A percentile compares a stretch with the other conserved stretches of the same genome.
Evolutionary conservation across 1,284 basidiomycete species (phyloP).

Genomic region (Moesziomyces aphidis): DNA sequence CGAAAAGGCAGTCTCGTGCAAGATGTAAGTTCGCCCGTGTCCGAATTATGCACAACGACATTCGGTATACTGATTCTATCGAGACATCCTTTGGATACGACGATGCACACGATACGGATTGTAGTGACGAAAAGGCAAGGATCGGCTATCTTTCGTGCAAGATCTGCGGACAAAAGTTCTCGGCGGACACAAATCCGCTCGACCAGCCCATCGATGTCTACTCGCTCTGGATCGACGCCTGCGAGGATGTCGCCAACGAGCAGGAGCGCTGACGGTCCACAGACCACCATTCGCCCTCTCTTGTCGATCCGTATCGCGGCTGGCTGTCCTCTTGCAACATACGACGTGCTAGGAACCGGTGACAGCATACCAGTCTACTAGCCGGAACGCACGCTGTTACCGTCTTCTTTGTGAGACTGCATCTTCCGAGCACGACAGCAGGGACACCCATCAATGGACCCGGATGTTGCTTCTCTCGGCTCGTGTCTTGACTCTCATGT

Average conservation of each 20-base stretch:
- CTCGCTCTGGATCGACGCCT: conserved; percentile 89
- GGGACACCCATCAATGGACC: not conserved
- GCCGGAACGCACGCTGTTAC: not conserved
- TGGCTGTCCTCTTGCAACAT: no score
- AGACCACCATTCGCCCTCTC: not conserved
- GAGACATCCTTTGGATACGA: not conserved
- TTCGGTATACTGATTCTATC: not conserved
- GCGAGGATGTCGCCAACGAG: conserved; percentile 78
- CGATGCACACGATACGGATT: not conserved
- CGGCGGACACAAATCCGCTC: conserved; percentile 73
- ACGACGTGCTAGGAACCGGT: no score
- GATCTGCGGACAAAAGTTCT: conserved; percentile 66
- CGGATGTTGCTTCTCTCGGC: not conserved
- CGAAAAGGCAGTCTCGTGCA: conserved; percentile 86
- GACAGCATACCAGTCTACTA: no score
- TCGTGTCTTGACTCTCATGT: not conserved
- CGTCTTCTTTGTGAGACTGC: not conserved
- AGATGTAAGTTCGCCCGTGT: conserved; percentile 74
- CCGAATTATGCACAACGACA: no score
- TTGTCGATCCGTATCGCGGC: not conserved
- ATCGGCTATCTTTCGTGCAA: conserved; percentile 62
- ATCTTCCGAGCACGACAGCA: not conserved
- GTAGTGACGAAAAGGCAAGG: conserved; percentile 66
- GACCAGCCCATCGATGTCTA: conserved; percentile 90
- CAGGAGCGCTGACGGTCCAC: conserved; percentile 22